Evolutionary conservation across 169 alveolate species (phyloP).

Genomic region (Ichthyophthirius multifiliis): DNA sequence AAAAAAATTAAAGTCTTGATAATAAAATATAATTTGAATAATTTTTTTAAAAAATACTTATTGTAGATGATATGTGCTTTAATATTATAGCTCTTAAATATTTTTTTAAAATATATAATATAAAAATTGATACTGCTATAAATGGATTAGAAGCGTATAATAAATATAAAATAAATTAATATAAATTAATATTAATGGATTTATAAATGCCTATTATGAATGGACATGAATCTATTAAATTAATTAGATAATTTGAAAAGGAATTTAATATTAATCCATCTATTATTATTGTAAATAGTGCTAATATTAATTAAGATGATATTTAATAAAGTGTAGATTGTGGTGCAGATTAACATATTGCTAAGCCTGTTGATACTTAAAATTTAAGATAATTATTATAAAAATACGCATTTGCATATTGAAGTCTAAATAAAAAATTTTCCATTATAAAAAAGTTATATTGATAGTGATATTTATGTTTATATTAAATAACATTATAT

Average conservation of each 20-base stretch:
- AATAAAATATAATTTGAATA: background rate
- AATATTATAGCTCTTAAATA: background rate
- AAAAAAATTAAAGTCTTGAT: background rate
- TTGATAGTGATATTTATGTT: too few species aligned
- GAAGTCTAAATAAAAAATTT: too few species aligned
- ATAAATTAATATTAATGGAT: conserved; percentile 24
- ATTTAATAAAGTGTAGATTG: too few species aligned
- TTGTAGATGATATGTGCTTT: background rate
- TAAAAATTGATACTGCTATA: background rate
- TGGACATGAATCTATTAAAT: conserved; percentile 26
- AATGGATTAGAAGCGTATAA: conserved; percentile 8
- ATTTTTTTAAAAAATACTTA: background rate
- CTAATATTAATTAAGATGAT: too few species aligned
- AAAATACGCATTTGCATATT: too few species aligned
- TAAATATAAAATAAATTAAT: background rate
- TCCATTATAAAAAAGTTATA: too few species aligned
- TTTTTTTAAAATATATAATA: background rate
- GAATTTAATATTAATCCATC: background rate
- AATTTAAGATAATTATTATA: too few species aligned
- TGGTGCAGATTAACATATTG: too few species aligned
- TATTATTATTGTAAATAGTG: too few species aligned
- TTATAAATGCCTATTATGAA: conserved; percentile 42
- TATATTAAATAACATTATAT: too few species aligned
- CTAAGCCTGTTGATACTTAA: too few species aligned
- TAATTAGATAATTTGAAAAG: conserved; percentile 21